Evolutionary conservation across 1,139 yeast species (phyloP), one percentile per base, ranked within the genome.

Genomic region (Debaryomyces psychrophilus): DNA sequence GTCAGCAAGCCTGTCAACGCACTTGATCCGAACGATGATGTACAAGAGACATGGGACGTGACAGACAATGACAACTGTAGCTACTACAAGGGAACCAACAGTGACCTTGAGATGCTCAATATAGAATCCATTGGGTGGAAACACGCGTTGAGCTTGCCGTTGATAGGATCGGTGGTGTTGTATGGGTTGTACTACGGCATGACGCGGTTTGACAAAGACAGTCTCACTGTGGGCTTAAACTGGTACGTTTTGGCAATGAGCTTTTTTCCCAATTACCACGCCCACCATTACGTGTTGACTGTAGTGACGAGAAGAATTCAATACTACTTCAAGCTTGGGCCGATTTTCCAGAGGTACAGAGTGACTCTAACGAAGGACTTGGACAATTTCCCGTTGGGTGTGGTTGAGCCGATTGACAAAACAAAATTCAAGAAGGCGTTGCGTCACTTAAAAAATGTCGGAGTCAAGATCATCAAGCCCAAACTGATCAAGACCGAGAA

Each of bases 1-100:
- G 44, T 81, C 8, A 61, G 66, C 33, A 67, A 68, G 48, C 85
- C 85, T 0, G 34, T 47, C 8, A 69, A 69, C 45, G 82, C 83
- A 1, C 54, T 58, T 12, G 67, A 65, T 15, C 77, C 84, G 2
- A 65, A 64, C 41, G 52, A 56, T 7, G 64, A 67, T 23, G 50
- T 46, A 20, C 46, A 50, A 2, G 70, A 69, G 1, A 53, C 67
- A 20, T 81, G 69, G 60, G 83, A 81, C 55, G 77, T 76, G 8
- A 53, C 73, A 0, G 84, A 80, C 54, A 62, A 69, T 33, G 81
- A 77, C 49, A 52, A 51, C 8, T 59, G 65, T 6, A 48, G 9
- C 35, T 57, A 39, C 49, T 55, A 44, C 58, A 56, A 50, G 41
- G 53, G 43, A 15, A 58, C 41, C 50, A 60, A 45, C 45, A 51